phyloP scores from a whole-genome alignment of 768 basidiomycete species.

The Auriscalpium orientale region DNA sequence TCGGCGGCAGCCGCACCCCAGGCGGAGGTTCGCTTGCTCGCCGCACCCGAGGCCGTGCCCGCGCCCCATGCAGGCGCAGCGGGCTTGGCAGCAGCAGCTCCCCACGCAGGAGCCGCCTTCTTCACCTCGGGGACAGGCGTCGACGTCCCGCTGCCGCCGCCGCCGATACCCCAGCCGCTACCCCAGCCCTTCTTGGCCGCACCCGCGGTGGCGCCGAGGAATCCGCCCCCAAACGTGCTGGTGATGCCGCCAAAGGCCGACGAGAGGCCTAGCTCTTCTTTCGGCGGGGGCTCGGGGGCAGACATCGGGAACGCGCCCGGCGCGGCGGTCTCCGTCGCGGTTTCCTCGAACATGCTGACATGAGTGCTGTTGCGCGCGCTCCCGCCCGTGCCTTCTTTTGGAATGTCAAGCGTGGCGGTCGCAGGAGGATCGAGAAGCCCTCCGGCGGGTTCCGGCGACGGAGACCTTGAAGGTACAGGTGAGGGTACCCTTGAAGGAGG shows the following conservation, averaged over 20 bases:
- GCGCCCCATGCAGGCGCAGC: background rate
- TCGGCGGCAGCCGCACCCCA: background rate
- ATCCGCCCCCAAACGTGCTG: background rate
- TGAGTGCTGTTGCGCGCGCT: background rate
- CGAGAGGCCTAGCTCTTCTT: background rate
- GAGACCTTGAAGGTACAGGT: background rate
- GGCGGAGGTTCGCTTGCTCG: no score
- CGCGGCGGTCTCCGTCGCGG: background rate
- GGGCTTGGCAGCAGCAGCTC: background rate
- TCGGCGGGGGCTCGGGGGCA: background rate
- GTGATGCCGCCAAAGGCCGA: background rate
- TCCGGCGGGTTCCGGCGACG: slow-evolving; percentile 1
- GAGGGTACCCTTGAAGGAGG: background rate
- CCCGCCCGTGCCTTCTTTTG: no score
- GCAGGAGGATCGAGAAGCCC: background rate
- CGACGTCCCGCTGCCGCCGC: background rate
- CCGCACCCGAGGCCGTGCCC: background rate
- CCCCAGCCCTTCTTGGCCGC: background rate
- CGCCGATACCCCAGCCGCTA: background rate
- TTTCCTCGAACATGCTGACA: background rate
- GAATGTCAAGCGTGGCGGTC: background rate
- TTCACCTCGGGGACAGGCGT: no score
- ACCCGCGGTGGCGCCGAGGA: background rate
- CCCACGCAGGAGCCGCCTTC: background rate
- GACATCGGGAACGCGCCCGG: background rate